Evolutionary conservation across 2,329 filamentous ascomycete genomes (phyloP), one percentile per base, ranked within the genome.

Genomic region (Colletotrichum karsti): DNA sequence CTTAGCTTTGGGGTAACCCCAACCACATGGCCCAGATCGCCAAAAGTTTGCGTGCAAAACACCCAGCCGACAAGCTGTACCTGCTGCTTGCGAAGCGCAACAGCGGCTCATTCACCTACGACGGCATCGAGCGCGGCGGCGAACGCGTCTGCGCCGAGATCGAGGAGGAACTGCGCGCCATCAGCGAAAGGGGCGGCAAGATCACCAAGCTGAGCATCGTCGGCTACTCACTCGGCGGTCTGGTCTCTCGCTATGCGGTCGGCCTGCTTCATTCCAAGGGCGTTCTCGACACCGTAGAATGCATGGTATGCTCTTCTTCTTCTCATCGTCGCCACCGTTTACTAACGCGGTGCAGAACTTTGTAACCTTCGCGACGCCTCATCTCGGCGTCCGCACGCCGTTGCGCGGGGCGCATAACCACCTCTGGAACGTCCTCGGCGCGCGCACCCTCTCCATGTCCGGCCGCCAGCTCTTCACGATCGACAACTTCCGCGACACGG

Each of bases 381-480:
- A 95, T 79, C 85, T 95, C 7, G 93, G 93, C n/a, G 92, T 92
- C 2, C 85, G 92, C 55, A 89, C 90, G 1, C 92, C 93, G 1
- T 80, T 90, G 46, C 88, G 87, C 51, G 92, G 92, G 15, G 87
- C 87, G 81, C 84, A 87, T 63, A 90, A 89, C 75, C 88, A 86
- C 76, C 81, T 92, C 64, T 98, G 85, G 90, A 98, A 98, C 76
- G 87, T 92, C n/a, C 78, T 98, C 4, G 95, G 94, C 48, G 91
- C 94, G 1, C 87, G 92, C 63, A 94, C 92, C 0, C 81, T 98
- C 5, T 97, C 93, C 64, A 90, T 89, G 75, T 97, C 94, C 0
- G 95, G 95, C 5, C 87, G 91, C 55, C 95, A 98, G 77, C 84
- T 98, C 9, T 98, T 98, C 77, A 90, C 90, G 63, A 92, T 96